phyloP scores from a whole-genome alignment of 495 filamentous ascomycete species.

The Hypoxylon trugodes region DNA sequence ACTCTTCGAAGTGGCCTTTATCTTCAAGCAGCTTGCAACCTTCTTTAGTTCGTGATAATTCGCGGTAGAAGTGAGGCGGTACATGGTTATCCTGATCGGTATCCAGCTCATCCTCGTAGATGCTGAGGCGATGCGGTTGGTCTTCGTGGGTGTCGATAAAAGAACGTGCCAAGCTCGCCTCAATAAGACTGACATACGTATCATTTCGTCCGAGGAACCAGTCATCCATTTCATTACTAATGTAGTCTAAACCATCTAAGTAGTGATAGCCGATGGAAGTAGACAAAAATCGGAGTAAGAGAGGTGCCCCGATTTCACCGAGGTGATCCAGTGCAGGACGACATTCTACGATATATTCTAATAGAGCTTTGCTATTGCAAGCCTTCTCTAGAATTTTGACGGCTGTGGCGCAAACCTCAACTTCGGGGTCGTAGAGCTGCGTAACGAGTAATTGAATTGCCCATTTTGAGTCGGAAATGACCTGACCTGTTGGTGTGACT shows the following conservation, averaged over 20 bases:
- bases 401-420: conserved; percentile 93
- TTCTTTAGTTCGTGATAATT: conserved; percentile 90
- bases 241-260: conserved; percentile 95
- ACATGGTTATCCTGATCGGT: conserved; percentile 67
- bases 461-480: conserved; percentile 76
- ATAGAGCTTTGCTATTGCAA: conserved; percentile 85
- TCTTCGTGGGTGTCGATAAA: conserved; percentile 74
- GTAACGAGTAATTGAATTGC: conserved; percentile 95
- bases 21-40: conserved; percentile 88
- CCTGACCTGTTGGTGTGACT: conserved; percentile 47
- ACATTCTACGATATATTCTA: conserved; percentile 96
- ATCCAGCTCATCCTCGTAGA: conserved; percentile 63
- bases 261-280: conserved; percentile 98
- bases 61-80: conserved; percentile 96
- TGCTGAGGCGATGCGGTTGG: conserved; percentile 57
- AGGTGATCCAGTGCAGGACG: conserved; percentile 95
- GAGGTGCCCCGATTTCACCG: conserved; percentile 93
- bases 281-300: conserved; percentile 91
- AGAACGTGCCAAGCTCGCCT: conserved; percentile 91
- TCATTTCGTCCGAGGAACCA: conserved; percentile 98
- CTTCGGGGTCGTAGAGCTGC: conserved; percentile 95
- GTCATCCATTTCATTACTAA: conserved; percentile 98
- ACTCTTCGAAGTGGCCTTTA: conserved; percentile 95
- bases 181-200: conserved; percentile 90
- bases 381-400: conserved; percentile 98